Evolutionary conservation across 352 stramenopile genomes (phyloP).

Genomic region (Blastocystis sp.): DNA sequence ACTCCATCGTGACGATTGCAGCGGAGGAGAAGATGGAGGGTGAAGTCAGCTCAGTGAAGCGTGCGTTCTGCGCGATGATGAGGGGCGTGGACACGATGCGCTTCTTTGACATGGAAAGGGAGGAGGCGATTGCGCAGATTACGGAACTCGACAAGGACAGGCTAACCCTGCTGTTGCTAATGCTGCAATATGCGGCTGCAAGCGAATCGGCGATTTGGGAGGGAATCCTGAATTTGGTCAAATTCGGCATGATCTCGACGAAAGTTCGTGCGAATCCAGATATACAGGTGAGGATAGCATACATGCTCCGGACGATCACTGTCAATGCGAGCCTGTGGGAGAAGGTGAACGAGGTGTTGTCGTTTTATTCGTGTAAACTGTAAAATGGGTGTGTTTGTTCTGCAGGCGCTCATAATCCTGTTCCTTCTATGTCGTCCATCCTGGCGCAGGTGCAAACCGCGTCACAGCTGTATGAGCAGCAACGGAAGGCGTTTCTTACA

Average conservation of each 20-base stretch:
- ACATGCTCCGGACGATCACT: neutral
- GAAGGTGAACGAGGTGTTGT: neutral
- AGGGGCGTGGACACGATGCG: neutral
- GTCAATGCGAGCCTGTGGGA: neutral
- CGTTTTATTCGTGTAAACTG: neutral
- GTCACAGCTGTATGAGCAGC: neutral
- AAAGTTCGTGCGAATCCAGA: neutral
- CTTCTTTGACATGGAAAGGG: neutral
- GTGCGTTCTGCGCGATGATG: neutral
- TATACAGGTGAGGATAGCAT: neutral
- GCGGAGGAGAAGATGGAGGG: neutral
- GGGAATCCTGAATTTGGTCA: neutral
- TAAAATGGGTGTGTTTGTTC: slow-evolving; percentile 7
- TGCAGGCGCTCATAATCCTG: neutral
- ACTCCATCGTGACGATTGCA: neutral
- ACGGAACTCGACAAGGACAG: neutral
- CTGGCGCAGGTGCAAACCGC: neutral
- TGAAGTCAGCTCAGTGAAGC: neutral
- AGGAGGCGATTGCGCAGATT: neutral
- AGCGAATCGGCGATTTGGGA: neutral
- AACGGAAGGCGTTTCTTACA: slow-evolving; percentile 22
- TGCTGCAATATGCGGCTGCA: neutral
- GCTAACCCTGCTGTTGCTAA: neutral
- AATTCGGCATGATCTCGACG: neutral
- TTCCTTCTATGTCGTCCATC: neutral